Conservation (phyloP, 208 protist species). For the Trypanosoma congolense region DNA sequence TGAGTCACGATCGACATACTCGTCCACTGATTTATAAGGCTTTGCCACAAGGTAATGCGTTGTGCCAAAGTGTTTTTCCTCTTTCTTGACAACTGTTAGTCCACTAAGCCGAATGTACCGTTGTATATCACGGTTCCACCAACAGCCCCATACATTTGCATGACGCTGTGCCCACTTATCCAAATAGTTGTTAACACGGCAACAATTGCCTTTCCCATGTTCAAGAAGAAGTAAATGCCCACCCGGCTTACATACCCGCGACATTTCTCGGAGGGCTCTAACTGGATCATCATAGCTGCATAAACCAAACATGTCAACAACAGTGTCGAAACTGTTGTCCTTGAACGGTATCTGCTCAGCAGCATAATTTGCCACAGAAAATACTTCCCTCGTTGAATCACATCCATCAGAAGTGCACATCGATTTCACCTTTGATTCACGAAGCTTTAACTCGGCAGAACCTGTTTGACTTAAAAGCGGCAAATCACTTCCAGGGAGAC, state of each 20-base stretch:
- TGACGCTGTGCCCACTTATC: slow-evolving; percentile 81
- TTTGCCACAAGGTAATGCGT: slow-evolving; percentile 81
- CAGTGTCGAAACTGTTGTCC: slow-evolving; percentile 87
- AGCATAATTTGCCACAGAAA: slow-evolving; percentile 74
- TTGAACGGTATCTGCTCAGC: slow-evolving; percentile 78
- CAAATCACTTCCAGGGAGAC: slow-evolving; percentile 34
- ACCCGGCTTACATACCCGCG: slow-evolving; percentile 83
- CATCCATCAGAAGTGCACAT: background rate
- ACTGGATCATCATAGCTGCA: slow-evolving; percentile 91
- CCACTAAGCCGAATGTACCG: slow-evolving; percentile 64
- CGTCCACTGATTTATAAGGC: slow-evolving; percentile 76
- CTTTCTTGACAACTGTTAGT: slow-evolving; percentile 53
- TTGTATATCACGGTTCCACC: slow-evolving; percentile 87
- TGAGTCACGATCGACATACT: slow-evolving; percentile 40
- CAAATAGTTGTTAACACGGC: slow-evolving; percentile 74
- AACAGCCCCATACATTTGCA: slow-evolving; percentile 84
- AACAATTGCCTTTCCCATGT: slow-evolving; percentile 66
- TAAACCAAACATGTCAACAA: slow-evolving; percentile 89
- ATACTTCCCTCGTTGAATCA: slow-evolving; percentile 25
- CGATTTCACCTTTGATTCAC: slow-evolving; percentile 23
- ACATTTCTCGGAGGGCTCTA: slow-evolving; percentile 80
- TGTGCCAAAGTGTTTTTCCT: slow-evolving; percentile 83
- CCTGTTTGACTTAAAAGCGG: slow-evolving; percentile 43
- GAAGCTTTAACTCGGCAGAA: slow-evolving; percentile 25
- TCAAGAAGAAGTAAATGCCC: slow-evolving; percentile 87